Percentiles rank a stretch among this genome's conserved stretches.
Evolutionary conservation across 805 yeast genomes (phyloP).

Genomic region (Pichia nanzhaoensis): DNA sequence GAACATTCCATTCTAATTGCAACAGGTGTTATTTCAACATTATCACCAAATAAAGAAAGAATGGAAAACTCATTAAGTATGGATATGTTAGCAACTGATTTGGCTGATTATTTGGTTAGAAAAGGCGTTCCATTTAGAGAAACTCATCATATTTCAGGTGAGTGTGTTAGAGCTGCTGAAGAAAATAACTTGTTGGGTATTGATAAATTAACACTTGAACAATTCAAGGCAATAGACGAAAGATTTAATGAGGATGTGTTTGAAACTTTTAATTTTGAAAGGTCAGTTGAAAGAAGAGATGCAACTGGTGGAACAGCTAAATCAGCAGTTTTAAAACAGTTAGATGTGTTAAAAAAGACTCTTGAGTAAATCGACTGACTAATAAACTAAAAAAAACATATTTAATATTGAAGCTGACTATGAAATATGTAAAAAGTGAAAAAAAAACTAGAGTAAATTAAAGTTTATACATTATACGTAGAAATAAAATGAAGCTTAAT

Average conservation of each 20-base stretch:
- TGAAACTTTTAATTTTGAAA: constrained; percentile 86
- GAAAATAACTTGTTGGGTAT: constrained; percentile 71
- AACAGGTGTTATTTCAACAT: constrained; percentile 91
- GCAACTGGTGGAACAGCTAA: constrained; percentile 98
- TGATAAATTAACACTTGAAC: constrained; percentile 72
- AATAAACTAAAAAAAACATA: background rate
- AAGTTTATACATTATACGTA: background rate
- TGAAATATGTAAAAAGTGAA: too few relatives aligned
- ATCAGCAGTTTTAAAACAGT: constrained; percentile 76
- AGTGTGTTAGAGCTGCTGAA: constrained; percentile 91
- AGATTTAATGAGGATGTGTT: constrained; percentile 78
- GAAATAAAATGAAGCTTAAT: background rate
- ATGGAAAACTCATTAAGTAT: constrained; percentile 89
- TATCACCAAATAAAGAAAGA: constrained; percentile 59
- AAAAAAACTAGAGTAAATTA: background rate
- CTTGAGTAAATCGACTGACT: background rate
- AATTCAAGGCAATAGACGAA: constrained; percentile 70
- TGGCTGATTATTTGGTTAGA: constrained; percentile 95
- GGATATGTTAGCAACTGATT: constrained; percentile 99
- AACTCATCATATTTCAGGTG: constrained; percentile 98
- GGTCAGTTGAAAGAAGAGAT: constrained; percentile 90
- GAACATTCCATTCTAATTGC: constrained; percentile 93
- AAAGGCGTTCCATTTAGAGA: constrained; percentile 99
- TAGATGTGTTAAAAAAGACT: constrained; percentile 31
- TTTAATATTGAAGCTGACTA: too few relatives aligned